Evolutionary conservation across 495 filamentous ascomycete genomes (phyloP), one percentile per base, ranked within the genome.

Genomic region (Penicillium argentinense): DNA sequence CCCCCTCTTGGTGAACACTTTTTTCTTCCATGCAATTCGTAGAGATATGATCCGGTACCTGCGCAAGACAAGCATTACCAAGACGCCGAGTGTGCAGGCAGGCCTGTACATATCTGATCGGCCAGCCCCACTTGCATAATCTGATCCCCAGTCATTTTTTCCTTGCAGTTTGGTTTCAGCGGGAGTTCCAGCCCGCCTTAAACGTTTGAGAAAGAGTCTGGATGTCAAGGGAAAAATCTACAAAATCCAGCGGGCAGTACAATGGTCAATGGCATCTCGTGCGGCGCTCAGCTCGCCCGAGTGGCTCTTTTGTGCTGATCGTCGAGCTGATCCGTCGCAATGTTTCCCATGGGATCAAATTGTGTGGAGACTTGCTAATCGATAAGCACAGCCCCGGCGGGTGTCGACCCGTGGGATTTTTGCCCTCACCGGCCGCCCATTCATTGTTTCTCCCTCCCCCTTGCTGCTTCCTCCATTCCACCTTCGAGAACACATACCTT

Each of bases 301-400:
- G n/a, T n/a, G n/a, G n/a, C n/a, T n/a, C n/a, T n/a, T n/a, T n/a
- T n/a, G n/a, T n/a, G n/a, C n/a, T n/a, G n/a, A n/a, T n/a, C n/a
- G n/a, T n/a, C n/a, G n/a, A n/a, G n/a, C n/a, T n/a, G n/a, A n/a
- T n/a, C n/a, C n/a, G n/a, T n/a, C n/a, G n/a, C n/a, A n/a, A n/a
- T n/a, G n/a, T n/a, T n/a, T n/a, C n/a, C n/a, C n/a, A n/a, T n/a
- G n/a, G n/a, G n/a, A n/a, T n/a, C n/a, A n/a, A n/a, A n/a, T n/a
- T n/a, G n/a, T n/a, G n/a, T 33, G 12, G n/a, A 14, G 23, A 4
- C 21, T 19, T 11, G 47, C 42, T 49, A 39, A 42, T 24, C 30
- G 42, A 40, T 51, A 51, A 40, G 40, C 41, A 45, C 48, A 33
- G 48, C 48, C 34, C 24, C 47, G n/a, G n/a, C n/a, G n/a, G n/a